Percentiles rank a stretch among this genome's conserved stretches.
Conservation (phyloP, 2,329 filamentous ascomycete species). For the Clathrospora elynae region DNA sequence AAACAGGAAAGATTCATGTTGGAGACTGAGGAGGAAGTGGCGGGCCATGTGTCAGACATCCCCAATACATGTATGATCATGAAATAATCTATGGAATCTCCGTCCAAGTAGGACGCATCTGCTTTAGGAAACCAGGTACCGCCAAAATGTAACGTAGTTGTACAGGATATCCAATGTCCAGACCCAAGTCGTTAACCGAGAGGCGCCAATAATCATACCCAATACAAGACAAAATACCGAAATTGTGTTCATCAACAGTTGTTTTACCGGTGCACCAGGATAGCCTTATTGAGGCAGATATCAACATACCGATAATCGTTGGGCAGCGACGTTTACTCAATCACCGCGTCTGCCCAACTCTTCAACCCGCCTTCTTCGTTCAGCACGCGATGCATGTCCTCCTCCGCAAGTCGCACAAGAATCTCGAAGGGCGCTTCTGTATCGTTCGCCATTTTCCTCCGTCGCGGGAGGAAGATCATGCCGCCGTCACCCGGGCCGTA, state of each 20-base stretch:
- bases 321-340: constrained; percentile 17
- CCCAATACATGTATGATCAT: no score
- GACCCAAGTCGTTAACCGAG: constrained; percentile 21
- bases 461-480: constrained; percentile 44
- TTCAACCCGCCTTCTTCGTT: constrained; percentile 36
- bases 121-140: constrained; percentile 6
- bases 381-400: constrained; percentile 41
- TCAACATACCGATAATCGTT: constrained; percentile 7
- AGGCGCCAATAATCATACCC: constrained; percentile 26
- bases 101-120: background rate
- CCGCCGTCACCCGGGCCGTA: constrained; percentile 41
- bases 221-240: constrained; percentile 14
- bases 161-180: constrained; percentile 46
- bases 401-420: constrained; percentile 40
- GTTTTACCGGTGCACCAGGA: constrained; percentile 20
- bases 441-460: constrained; percentile 27
- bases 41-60: no score
- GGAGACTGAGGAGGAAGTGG: no score
- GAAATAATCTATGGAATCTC: background rate
- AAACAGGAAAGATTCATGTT: no score
- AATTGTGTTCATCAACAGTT: constrained; percentile 19
- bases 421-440: constrained; percentile 44
- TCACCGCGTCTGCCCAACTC: constrained; percentile 37
- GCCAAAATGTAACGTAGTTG: constrained; percentile 31
- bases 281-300: constrained; percentile 12